A percentile compares a stretch with the other conserved stretches of the same genome.
Conservation (phyloP, 129 eudicot species). For the Pulicaria dysenterica region DNA sequence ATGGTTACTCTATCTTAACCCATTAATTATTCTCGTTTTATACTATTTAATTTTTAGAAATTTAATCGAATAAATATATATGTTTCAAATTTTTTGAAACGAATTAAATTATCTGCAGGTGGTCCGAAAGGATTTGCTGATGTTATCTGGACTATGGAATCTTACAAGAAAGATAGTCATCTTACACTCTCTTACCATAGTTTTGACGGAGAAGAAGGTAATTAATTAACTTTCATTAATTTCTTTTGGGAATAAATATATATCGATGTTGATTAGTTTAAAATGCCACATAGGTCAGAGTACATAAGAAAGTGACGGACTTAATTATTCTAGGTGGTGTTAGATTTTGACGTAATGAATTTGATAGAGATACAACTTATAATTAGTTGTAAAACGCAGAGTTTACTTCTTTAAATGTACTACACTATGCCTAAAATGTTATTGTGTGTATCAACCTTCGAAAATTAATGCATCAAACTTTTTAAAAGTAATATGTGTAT, state of each 20-base stretch:
- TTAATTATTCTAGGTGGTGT: too few relatives aligned
- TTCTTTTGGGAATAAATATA: not conserved
- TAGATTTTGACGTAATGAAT: too few relatives aligned
- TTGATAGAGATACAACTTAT: too few relatives aligned
- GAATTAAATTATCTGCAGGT: slow-evolving; percentile 40
- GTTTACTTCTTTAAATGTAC: too few relatives aligned
- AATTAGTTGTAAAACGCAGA: too few relatives aligned
- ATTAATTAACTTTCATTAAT: not conserved
- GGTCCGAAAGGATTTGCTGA: slow-evolving; percentile 60
- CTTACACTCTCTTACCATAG: slow-evolving; percentile 54
- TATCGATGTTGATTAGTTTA: not conserved
- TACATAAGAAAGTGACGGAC: too few relatives aligned
- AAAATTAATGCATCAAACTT: too few relatives aligned
- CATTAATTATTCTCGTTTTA: not conserved
- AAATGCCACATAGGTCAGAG: too few relatives aligned
- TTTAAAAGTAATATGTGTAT: too few relatives aligned
- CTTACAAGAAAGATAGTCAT: slow-evolving; percentile 32
- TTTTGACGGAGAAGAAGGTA: slow-evolving; percentile 63
- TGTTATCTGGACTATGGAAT: slow-evolving; percentile 54
- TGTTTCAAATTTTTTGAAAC: not conserved
- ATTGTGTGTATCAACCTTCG: too few relatives aligned
- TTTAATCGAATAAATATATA: not conserved
- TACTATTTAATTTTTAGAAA: not conserved
- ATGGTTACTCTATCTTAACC: slow-evolving; percentile 41
- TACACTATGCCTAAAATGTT: too few relatives aligned